Percentiles rank a stretch among this genome's conserved stretches.
These are phyloP conservation scores for Lasiodiplodia sp. DNA, from an alignment of 2,329 filamentous ascomycete species.

Conservation along the genomic window DNA sequence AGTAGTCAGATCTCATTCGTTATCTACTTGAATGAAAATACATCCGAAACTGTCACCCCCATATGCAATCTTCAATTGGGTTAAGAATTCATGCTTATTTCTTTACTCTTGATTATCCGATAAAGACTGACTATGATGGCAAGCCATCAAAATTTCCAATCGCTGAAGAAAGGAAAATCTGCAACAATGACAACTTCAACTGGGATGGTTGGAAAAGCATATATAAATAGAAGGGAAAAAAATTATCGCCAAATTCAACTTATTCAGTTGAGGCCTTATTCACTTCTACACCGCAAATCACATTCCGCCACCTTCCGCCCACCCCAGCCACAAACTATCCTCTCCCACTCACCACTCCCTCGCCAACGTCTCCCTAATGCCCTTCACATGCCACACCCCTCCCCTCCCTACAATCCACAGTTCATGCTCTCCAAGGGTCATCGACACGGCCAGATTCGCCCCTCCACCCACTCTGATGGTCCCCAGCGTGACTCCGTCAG, in stretches of 20 bases:
- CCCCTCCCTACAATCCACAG: constrained; percentile 32
- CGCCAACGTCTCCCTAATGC: constrained; percentile 24
- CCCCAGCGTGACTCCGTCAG: constrained; percentile 31
- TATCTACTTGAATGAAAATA: not conserved
- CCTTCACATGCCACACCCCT: constrained; percentile 32
- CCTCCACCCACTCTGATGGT: constrained; percentile 33
- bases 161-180: too few relatives aligned
- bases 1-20: not conserved
- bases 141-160: not conserved
- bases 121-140: not conserved
- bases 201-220: too few relatives aligned
- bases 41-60: not conserved
- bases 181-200: too few relatives aligned
- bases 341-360: not conserved
- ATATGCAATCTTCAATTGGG: not conserved
- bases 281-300: not conserved
- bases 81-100: not conserved
- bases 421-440: constrained; percentile 31
- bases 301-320: not conserved
- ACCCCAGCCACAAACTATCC: not conserved
- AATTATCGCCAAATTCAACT: too few relatives aligned
- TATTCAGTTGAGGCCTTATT: too few relatives aligned
- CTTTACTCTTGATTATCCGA: not conserved
- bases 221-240: too few relatives aligned
- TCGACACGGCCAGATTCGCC: constrained; percentile 31